phyloP scores from a whole-genome alignment of 257 asterid genomes.

The Solanum rostratum region DNA sequence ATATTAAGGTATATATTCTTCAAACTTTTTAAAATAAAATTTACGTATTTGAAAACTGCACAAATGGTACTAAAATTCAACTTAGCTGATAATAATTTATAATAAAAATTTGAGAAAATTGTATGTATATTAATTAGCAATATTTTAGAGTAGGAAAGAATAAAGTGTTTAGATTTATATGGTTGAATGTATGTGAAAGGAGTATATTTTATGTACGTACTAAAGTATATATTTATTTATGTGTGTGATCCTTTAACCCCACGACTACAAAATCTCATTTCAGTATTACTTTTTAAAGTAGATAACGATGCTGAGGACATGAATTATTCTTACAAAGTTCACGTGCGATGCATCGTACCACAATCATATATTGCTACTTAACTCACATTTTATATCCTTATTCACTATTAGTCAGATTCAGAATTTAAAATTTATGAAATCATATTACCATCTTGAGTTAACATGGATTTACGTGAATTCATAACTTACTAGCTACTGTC shows the following conservation, averaged over 20 bases:
- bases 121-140: background rate
- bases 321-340: background rate
- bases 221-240: background rate
- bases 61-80: no score
- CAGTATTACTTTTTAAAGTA: background rate
- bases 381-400: slow-evolving; percentile 3
- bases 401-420: background rate
- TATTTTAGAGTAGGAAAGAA: background rate
- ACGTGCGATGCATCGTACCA: slow-evolving; percentile 10
- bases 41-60: no score
- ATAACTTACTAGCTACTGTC: background rate
- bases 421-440: background rate
- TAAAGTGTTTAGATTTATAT: background rate
- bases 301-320: background rate
- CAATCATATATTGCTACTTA: slow-evolving; percentile 9
- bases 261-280: background rate
- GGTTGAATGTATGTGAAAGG: background rate
- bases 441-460: background rate
- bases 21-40: no score
- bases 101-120: no score
- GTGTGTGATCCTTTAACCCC: background rate
- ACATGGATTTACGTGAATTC: rapidly evolving
- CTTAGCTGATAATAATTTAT: no score
- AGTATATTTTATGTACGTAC: background rate
- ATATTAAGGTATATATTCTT: no score